Base-by-base conservation (phyloP, 768 basidiomycete species). In the Mycena pura region DNA sequence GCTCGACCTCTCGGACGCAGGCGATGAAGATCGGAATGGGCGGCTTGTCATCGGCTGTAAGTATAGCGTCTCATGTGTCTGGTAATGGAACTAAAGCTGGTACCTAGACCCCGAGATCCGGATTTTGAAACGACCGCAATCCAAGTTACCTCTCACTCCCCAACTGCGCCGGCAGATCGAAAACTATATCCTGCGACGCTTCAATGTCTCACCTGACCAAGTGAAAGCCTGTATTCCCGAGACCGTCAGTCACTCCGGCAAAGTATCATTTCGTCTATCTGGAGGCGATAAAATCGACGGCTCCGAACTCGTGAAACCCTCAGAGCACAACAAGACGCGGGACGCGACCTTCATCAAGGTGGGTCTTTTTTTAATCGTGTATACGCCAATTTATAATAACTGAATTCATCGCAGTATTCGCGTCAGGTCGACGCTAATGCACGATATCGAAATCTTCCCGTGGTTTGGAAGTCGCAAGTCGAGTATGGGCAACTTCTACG, bases 271-370 rank as follows among this genome's bases (percentile, higher is more conserved):
- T n/a, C n/a, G n/a, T 19, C 10, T 24, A 2, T 19, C 17, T 31
- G 52, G 40, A 9, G 46, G 46, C 25, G 25, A 48, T 27, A 48
- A 48, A 27, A 48, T 48, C 19, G 19, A 21, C 43, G 6, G 38
- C 52, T n/a, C 3, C 39, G 44, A 13, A 13, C 44, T 31, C 4
- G 3, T n/a, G 39, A 6, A 44, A n/a, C n/a, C n/a, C 21, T 41
- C 52, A 31, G 43, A 56, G 54, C 3, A 36, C 5, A 44, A 56
- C 24, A 44, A 34, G 54, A 56, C 44, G 5, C 54, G 54, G 19
- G 54, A 56, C 29, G 52, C 52, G 21, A 29, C 52, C 5, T 54
- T 54, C 31, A 43, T 54, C 15, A 54, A 54, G 52, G 44, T 56
- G 6, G 7, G 54, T 24, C 19, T 13, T 3, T 25, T 19, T 39